Base-by-base conservation (phyloP, 2,329 filamentous ascomycete species). In the Ascochyta clinopodiicola region DNA sequence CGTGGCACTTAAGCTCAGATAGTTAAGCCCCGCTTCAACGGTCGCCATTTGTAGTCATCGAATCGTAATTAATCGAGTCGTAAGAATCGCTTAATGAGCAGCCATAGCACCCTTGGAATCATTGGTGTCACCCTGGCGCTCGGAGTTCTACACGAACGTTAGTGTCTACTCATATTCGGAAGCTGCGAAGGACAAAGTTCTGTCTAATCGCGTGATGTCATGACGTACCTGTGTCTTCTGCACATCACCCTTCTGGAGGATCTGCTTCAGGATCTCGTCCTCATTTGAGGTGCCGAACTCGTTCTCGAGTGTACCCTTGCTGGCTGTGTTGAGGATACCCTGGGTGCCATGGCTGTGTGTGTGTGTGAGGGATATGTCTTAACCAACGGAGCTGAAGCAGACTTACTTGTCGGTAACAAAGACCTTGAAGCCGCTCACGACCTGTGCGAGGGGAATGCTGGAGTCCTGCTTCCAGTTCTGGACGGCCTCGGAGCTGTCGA, bases 361-460 rank as follows among this genome's bases (percentile, higher is more conserved):
- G 2, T 15, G 36, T 24, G 29, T 35, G 22, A 45, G 19, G 25
- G 8, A 3, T 1, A 8, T 19, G 42, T 44, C 47, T 21, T 17
- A 1, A 35, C 22, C 10, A 29, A 7, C 22, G 7, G 25, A 34
- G 29, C 4, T 34, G 19, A 12, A 35, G 38, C 25, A 31, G 31
- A 81, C 90, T 80, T 84, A 97, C 93, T 88, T 90, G 81, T 96
- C 90, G 32, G 92, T 96, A 38, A 89, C 81, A 71, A 96, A 96
- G 71, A 99, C 83, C 83, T 96, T 91, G 83, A 91, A 98, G 7
- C 89, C 84, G 55, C 88, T 91, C 51, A 98, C 84, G 52, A 99
- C 93, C 70, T 97, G 88, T 1, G 90, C 84, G 43, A 98, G 80
- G 34, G 95, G 90, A 27, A 95, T 81, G 27, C 84, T 88, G 73